Conservation (phyloP, 352 stramenopile species). For the Phytophthora kernoviae region DNA sequence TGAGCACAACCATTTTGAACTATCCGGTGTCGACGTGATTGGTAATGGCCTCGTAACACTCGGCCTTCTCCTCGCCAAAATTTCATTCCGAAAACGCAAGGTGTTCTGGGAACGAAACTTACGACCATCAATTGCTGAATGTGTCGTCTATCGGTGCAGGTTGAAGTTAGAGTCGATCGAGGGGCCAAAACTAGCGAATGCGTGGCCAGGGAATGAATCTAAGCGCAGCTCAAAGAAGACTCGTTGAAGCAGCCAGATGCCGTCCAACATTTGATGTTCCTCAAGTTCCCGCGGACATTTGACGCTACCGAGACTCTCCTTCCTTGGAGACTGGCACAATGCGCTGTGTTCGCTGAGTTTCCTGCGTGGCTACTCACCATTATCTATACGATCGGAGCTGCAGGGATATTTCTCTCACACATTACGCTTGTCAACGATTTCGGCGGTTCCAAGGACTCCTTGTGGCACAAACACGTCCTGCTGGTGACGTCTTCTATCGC, state of each 20-base stretch:
- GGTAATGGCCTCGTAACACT: constrained; percentile 31
- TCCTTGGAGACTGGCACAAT: constrained; percentile 1
- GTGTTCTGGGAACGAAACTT: constrained; percentile 9
- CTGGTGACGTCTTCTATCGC: not conserved
- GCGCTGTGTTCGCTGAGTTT: not conserved
- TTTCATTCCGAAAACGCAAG: constrained; percentile 28
- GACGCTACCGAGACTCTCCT: constrained; percentile 8
- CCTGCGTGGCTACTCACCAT: not conserved
- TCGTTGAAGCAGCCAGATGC: constrained; percentile 9
- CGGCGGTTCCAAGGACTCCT: not conserved
- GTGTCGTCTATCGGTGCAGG: constrained; percentile 30
- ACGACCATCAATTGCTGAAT: constrained; percentile 19
- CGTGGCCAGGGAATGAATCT: not conserved
- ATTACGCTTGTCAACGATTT: not conserved
- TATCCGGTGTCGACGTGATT: constrained; percentile 25
- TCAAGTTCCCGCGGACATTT: constrained; percentile 11
- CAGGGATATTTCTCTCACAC: constrained; percentile 8
- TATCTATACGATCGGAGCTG: constrained; percentile 6
- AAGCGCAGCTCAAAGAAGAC: constrained; percentile 8
- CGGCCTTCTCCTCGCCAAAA: constrained; percentile 28
- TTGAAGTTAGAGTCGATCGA: constrained; percentile 19
- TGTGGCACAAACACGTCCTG: not conserved
- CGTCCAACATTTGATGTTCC: constrained; percentile 30
- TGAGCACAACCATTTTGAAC: constrained; percentile 15
- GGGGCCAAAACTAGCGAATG: not conserved